Percentiles rank a stretch among this genome's conserved stretches.
phyloP scores from a whole-genome alignment of 495 filamentous ascomycete species.

The Entonaema liquescens region DNA sequence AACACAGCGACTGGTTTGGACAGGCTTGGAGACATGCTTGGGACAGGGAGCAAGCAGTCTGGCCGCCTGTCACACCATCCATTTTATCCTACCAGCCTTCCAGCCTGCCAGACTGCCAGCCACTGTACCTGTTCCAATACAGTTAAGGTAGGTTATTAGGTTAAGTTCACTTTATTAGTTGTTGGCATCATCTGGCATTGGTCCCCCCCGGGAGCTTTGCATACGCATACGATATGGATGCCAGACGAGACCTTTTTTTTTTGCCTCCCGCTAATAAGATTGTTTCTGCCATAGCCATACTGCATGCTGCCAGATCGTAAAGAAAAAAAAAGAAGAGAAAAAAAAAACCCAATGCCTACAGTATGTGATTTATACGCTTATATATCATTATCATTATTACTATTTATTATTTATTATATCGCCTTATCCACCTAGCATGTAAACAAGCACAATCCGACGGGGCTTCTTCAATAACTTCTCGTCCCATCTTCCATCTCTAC shows the following conservation, averaged over 20 bases:
- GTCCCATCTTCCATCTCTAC: background rate
- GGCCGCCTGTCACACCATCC: constrained; percentile 19
- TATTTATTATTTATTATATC: constrained; percentile 17
- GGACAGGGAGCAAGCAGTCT: constrained; percentile 15
- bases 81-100: constrained; percentile 9
- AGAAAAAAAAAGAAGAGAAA: background rate
- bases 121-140: constrained; percentile 8
- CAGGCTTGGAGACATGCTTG: constrained; percentile 15
- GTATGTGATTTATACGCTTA: constrained; percentile 3
- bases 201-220: background rate
- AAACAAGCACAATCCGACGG: constrained; percentile 23
- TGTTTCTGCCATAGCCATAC: background rate
- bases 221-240: constrained; percentile 9
- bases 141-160: constrained; percentile 8
- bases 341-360: background rate
- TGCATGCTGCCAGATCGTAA: constrained; percentile 2
- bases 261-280: constrained; percentile 8
- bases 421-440: constrained; percentile 25
- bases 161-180: constrained; percentile 11
- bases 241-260: constrained; percentile 5
- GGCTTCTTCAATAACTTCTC: constrained; percentile 4
- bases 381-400: constrained; percentile 8
- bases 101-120: background rate
- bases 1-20: constrained; percentile 18
- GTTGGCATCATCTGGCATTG: constrained; percentile 1